Conservation (phyloP, 768 basidiomycete species). For the Rhizopogon vinicolor region DNA sequence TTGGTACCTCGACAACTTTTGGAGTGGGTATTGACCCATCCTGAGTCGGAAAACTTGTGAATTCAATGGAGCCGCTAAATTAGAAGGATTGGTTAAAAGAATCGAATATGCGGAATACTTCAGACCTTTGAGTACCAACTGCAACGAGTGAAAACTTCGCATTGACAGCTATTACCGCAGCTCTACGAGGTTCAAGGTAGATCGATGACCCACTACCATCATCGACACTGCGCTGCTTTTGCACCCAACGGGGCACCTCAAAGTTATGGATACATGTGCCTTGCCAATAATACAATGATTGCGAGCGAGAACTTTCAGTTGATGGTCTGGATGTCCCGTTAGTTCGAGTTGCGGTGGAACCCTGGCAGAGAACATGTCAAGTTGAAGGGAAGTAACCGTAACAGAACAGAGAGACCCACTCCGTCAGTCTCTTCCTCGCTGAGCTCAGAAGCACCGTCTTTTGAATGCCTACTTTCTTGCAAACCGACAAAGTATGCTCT, state of each 20-base stretch:
- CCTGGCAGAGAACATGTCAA: not conserved
- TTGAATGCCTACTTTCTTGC: slow-evolving; percentile 31
- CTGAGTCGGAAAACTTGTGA: slow-evolving; percentile 64
- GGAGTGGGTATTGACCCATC: slow-evolving; percentile 54
- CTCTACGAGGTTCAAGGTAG: slow-evolving; percentile 66
- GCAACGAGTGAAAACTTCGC: slow-evolving; percentile 78
- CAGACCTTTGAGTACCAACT: slow-evolving; percentile 68
- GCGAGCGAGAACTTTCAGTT: slow-evolving; percentile 7
- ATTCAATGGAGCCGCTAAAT: slow-evolving; percentile 60
- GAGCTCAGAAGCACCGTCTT: slow-evolving; percentile 2
- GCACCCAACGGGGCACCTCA: slow-evolving; percentile 71
- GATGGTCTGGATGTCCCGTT: slow-evolving; percentile 4
- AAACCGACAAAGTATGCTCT: slow-evolving; percentile 75
- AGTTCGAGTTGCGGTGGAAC: slow-evolving; percentile 11
- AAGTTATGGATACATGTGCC: slow-evolving; percentile 81
- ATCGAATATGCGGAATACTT: slow-evolving; percentile 4
- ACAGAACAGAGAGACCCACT: slow-evolving; percentile 20
- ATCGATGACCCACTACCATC: slow-evolving; percentile 29
- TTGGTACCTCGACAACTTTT: slow-evolving; percentile 58
- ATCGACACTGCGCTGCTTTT: slow-evolving; percentile 63
- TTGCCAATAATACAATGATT: slow-evolving; percentile 44
- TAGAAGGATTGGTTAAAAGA: not conserved
- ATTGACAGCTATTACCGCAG: slow-evolving; percentile 66
- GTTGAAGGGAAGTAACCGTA: not conserved
- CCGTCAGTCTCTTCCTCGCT: slow-evolving; percentile 54